These are phyloP conservation scores for Chlorella sorokiniana DNA, from an alignment of 139 green algal species.

Conservation along the genomic window DNA sequence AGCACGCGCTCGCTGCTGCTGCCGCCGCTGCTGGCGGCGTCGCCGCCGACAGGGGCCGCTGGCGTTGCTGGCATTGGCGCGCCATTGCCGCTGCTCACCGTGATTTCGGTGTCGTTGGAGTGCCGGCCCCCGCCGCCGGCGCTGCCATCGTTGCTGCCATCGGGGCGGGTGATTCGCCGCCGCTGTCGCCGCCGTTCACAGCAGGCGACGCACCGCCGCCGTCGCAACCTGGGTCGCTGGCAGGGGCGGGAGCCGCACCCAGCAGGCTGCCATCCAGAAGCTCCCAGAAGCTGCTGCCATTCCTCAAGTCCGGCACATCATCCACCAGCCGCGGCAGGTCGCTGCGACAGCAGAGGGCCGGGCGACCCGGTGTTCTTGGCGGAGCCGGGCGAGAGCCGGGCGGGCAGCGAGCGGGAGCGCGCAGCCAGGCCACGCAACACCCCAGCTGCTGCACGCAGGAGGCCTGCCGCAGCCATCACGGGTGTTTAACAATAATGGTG, in stretches of 20 bases:
- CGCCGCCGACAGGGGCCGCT: neutral
- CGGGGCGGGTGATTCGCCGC: neutral
- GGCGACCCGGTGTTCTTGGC: too few species aligned
- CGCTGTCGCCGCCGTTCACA: neutral
- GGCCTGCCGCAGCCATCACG: neutral
- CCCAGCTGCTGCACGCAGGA: neutral
- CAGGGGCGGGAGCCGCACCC: neutral
- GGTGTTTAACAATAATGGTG: neutral
- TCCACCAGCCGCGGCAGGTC: constrained; percentile 25
- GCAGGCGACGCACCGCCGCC: neutral
- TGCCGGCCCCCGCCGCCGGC: neutral
- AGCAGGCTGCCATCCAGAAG: neutral
- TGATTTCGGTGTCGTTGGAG: neutral
- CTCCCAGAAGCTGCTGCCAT: neutral
- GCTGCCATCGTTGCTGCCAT: neutral
- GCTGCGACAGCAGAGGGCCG: neutral
- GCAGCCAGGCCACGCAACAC: neutral
- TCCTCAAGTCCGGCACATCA: neutral
- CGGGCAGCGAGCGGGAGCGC: neutral
- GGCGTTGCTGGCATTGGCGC: neutral
- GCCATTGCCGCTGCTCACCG: neutral
- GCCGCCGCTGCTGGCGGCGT: constrained; percentile 1
- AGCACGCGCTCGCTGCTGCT: constrained; percentile 2
- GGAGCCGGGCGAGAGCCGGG: too few species aligned
- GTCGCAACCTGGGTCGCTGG: neutral